Base-by-base conservation (phyloP, 2,329 filamentous ascomycete genomes). In the Epichloe gansuensis region DNA sequence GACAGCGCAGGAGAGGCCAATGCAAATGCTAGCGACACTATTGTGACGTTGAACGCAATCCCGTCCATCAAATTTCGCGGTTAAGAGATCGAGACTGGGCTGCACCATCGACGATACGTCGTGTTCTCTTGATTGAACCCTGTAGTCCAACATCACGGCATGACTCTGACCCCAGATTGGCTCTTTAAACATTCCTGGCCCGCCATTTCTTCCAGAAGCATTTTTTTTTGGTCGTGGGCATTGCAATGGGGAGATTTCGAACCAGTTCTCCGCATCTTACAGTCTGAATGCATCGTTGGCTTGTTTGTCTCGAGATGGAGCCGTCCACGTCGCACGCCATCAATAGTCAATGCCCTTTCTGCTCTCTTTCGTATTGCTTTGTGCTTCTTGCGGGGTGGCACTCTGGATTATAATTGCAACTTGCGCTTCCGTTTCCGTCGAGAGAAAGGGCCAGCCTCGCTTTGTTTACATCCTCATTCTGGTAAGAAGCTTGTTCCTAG, bases 21-120 rank as follows among this genome's bases (percentile, higher is more conserved):
- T 17, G 39, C 17, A 13, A 12, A 35, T 43, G 28, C 28, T 46
- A 38, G 46, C 43, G 51, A 23, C 37, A 52, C 41, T n/a, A 13
- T 37, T 31, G 28, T 50, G 50, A 52, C 50, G 45, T 44, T 42
- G 12, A 12, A 47, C 28, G 50, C 42, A 52, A 31, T 51, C 25
- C 35, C 25, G 35, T 21, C 7, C n/a, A 48, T 54, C 50, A 42
- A 49, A 53, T 13, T 13, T 44, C 41, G 15, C n/a, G 23, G 31
- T 38, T 34, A 51, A 15, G 47, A 21, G 47, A 53, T 55, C 52
- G 54, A 41, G 12, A 51, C 28, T 34, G 28, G 52, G 53, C 50
- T 43, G 48, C 39, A 48, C 51, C 51, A 58, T 58, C 57, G 54
- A 54, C 54, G 48, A 58, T 57, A 49, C 17, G 38, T 31, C 38